These are phyloP conservation scores for Fomitiporia mediterranea DNA, from an alignment of 1,284 basidiomycete species.

Conservation along the genomic window DNA sequence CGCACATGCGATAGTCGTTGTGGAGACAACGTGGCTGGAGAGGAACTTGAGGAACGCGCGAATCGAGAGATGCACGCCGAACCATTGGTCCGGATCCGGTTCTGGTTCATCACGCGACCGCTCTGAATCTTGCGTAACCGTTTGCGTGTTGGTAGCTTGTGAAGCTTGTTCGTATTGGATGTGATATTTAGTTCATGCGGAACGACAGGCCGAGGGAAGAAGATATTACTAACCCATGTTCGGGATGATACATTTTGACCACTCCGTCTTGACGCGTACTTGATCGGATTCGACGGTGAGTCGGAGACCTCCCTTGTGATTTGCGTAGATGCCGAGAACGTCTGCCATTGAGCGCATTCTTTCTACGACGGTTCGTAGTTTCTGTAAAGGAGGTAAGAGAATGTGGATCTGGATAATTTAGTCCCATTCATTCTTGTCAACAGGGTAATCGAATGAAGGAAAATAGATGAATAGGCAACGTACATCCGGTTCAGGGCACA, in stretches of 20 bases:
- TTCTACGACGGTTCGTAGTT: slow-evolving; percentile 76
- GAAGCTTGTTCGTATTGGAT: background rate
- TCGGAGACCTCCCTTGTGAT: slow-evolving; percentile 57
- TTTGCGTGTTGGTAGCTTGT: background rate
- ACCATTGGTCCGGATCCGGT: slow-evolving; percentile 52
- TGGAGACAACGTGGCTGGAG: slow-evolving; percentile 79
- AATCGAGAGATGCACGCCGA: slow-evolving; percentile 65
- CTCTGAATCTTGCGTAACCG: slow-evolving; percentile 24
- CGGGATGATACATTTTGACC: slow-evolving; percentile 73
- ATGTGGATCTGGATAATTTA: slow-evolving; percentile 63
- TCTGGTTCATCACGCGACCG: slow-evolving; percentile 34
- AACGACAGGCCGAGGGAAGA: slow-evolving; percentile 4
- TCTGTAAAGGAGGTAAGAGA: slow-evolving; percentile 71
- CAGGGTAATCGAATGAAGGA: background rate
- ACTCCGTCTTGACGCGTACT: slow-evolving; percentile 75
- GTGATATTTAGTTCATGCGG: slow-evolving; percentile 12
- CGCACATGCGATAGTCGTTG: slow-evolving; percentile 82
- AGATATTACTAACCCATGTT: slow-evolving; percentile 46
- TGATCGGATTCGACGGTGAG: slow-evolving; percentile 66
- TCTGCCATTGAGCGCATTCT: slow-evolving; percentile 72
- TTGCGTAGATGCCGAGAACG: slow-evolving; percentile 68
- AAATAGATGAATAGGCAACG: slow-evolving; percentile 26
- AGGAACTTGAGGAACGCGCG: slow-evolving; percentile 81
- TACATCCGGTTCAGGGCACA: slow-evolving; percentile 88
- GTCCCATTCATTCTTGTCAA: background rate